Conservation (phyloP, 495 filamentous ascomycete genomes). For the Neurospora sp. region DNA sequence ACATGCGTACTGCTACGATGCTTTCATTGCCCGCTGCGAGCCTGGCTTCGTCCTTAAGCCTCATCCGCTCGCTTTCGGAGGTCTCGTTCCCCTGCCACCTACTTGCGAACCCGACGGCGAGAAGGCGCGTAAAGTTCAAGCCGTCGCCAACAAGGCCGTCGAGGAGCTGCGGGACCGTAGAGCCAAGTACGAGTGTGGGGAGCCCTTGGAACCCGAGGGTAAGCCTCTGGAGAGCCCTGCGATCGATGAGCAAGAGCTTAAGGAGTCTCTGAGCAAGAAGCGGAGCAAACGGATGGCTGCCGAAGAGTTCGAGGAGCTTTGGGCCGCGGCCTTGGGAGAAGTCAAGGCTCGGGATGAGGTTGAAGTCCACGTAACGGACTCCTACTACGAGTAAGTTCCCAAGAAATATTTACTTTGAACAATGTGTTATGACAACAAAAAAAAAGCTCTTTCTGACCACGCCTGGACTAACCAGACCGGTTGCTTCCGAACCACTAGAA, state of each 20-base stretch:
- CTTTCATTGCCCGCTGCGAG: slow-evolving; percentile 71
- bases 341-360: slow-evolving; percentile 76
- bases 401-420: not conserved
- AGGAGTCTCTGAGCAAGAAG: slow-evolving; percentile 60
- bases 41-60: slow-evolving; percentile 74
- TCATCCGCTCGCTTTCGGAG: slow-evolving; percentile 74
- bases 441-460: slow-evolving; percentile 29
- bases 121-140: slow-evolving; percentile 75
- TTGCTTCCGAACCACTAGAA: slow-evolving; percentile 56
- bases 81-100: slow-evolving; percentile 73
- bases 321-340: slow-evolving; percentile 77
- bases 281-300: slow-evolving; percentile 69
- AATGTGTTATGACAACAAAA: slow-evolving; percentile 3
- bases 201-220: slow-evolving; percentile 53
- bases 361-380: slow-evolving; percentile 46
- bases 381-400: slow-evolving; percentile 51
- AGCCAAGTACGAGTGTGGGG: slow-evolving; percentile 85
- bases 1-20: slow-evolving; percentile 79
- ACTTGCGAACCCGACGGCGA: slow-evolving; percentile 94
- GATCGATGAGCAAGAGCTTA: slow-evolving; percentile 66
- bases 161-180: slow-evolving; percentile 77
- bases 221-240: slow-evolving; percentile 47
- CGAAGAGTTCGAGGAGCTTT: slow-evolving; percentile 86
- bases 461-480: slow-evolving; percentile 65
- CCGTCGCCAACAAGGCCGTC: slow-evolving; percentile 78